phyloP scores from a whole-genome alignment of 345 rosid species.

The Arabis hirsuta region DNA sequence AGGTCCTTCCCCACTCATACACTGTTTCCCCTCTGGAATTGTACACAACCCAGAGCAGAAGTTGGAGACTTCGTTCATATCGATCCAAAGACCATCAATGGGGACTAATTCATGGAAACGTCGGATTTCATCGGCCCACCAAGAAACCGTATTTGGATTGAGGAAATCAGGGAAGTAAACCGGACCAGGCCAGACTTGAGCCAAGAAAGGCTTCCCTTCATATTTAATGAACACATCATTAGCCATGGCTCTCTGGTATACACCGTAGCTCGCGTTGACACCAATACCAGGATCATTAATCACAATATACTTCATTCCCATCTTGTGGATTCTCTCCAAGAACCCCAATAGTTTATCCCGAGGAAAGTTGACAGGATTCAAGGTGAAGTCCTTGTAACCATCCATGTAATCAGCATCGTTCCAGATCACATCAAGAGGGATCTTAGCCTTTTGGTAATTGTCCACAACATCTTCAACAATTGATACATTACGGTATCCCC shows the following conservation, averaged over 20 bases:
- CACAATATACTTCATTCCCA: constrained; percentile 93
- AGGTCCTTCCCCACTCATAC: constrained; percentile 82
- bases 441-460: constrained; percentile 76
- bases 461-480: constrained; percentile 94
- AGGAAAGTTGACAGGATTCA: constrained; percentile 64
- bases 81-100: constrained; percentile 91
- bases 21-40: constrained; percentile 64
- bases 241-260: constrained; percentile 75
- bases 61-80: constrained; percentile 97
- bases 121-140: constrained; percentile 94
- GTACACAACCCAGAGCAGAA: constrained; percentile 82
- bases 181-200: constrained; percentile 99
- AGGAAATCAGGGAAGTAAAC: constrained; percentile 97
- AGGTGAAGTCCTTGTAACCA: constrained; percentile 88
- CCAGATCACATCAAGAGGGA: constrained; percentile 97
- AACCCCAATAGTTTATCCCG: constrained; percentile 80
- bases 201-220: constrained; percentile 77
- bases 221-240: constrained; percentile 92
- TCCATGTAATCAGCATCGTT: constrained; percentile 99
- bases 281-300: constrained; percentile 79
- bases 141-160: constrained; percentile 81
- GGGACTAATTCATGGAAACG: constrained; percentile 92
- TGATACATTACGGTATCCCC: constrained; percentile 96
- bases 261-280: constrained; percentile 80
- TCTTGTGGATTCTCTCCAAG: constrained; percentile 77